These are phyloP conservation scores for Juncus inflexus DNA, from an alignment of 176 grass and related monocot genomes.

Conservation along the genomic window DNA sequence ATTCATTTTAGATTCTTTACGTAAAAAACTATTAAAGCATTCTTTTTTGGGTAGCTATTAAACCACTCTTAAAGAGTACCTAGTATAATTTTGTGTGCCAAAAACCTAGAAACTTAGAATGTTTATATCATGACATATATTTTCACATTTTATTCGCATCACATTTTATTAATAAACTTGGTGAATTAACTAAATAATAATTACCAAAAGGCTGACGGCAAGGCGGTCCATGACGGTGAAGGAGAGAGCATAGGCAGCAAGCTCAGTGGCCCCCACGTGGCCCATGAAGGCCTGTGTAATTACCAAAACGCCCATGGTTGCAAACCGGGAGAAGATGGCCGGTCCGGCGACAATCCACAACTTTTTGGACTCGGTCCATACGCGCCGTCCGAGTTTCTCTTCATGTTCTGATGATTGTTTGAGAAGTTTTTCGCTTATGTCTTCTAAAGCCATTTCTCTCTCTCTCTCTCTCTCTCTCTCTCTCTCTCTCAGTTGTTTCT, in stretches of 20 bases:
- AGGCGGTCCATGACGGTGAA: conserved; percentile 65
- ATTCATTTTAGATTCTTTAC: too few relatives aligned
- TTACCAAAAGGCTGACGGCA: conserved; percentile 52
- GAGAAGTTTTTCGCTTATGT: background rate
- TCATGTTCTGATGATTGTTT: background rate
- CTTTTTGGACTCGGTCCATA: conserved; percentile 60
- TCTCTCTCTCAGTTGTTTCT: background rate
- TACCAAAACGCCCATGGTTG: conserved; percentile 55
- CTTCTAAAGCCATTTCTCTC: conserved; percentile 9
- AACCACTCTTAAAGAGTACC: too few relatives aligned
- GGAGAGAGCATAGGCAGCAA: conserved; percentile 60
- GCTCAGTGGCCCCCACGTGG: conserved; percentile 56
- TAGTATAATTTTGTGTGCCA: too few relatives aligned
- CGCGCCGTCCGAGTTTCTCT: conserved; percentile 19
- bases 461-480: conserved; percentile 4
- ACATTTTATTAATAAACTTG: too few relatives aligned
- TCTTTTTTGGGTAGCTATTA: too few relatives aligned
- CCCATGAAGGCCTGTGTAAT: conserved; percentile 80
- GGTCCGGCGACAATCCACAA: conserved; percentile 65
- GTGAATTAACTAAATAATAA: too few relatives aligned
- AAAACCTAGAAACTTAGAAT: too few relatives aligned
- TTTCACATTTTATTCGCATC: too few relatives aligned
- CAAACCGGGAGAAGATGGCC: conserved; percentile 60
- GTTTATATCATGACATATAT: background rate
- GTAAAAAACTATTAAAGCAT: too few relatives aligned